Evolutionary conservation across 129 eudicot species (phyloP).

Genomic region (Kitagawia praeruptora): DNA sequence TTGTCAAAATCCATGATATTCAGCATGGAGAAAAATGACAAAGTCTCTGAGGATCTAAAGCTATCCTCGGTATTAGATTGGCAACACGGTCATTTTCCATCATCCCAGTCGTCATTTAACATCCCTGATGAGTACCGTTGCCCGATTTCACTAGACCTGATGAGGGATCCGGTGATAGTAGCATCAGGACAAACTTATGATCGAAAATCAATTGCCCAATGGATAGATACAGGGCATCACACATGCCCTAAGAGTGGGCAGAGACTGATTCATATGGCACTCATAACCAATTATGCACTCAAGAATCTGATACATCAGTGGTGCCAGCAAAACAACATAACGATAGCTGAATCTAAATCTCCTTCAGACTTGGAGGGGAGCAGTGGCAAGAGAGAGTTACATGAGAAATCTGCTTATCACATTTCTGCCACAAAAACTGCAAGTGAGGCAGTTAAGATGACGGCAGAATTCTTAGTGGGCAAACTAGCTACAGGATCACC

Average conservation of each 20-base stretch:
- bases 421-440: conserved; percentile 59
- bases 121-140: conserved; percentile 75
- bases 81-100: conserved; percentile 27
- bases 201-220: conserved; percentile 68
- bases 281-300: conserved; percentile 71
- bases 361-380: conserved; percentile 33
- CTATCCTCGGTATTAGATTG: conserved; percentile 17
- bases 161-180: conserved; percentile 82
- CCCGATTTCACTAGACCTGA: conserved; percentile 78
- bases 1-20: conserved; percentile 45
- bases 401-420: conserved; percentile 51
- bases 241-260: conserved; percentile 88
- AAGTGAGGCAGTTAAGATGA: conserved; percentile 60
- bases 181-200: conserved; percentile 92
- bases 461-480: conserved; percentile 63
- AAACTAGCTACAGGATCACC: conserved; percentile 66
- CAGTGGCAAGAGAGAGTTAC: conserved; percentile 39
- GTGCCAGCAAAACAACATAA: conserved; percentile 59
- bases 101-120: conserved; percentile 41
- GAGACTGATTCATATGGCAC: conserved; percentile 71
- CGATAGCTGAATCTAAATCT: conserved; percentile 29
- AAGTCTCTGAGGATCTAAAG: conserved; percentile 22
- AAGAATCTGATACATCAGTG: conserved; percentile 64
- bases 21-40: conserved; percentile 27
- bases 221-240: conserved; percentile 80